Evolutionary conservation across 345 rosid species (phyloP), one percentile per base, ranked within the genome.

Genomic region (Linum lewisii): DNA sequence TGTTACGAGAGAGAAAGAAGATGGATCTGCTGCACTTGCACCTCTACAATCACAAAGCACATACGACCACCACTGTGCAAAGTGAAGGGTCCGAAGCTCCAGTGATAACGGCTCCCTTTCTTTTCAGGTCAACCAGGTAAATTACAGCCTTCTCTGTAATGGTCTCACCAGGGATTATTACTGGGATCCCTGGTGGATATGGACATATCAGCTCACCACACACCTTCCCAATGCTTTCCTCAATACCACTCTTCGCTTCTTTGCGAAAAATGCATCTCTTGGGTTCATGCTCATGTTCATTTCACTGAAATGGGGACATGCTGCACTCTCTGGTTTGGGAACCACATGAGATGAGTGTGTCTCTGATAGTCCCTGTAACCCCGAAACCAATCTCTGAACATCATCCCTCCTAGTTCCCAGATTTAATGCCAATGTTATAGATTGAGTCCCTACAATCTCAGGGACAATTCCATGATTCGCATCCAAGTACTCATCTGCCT

Each of bases 121-220:
- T 65, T 64, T 56, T 76, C 55, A 73, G 73, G 61, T 56, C 62
- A 56, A 76, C 36, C 67, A 80, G 51, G 72, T 74, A 80, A 38
- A 74, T 72, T 77, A 83, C 20, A 68, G 82, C 80, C 21, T 22
- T 61, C 34, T 75, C 50, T 1, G 80, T 72, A 49, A 83, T 78
- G 45, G 67, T 37, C 69, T 83, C 88, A 4, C 88, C 85, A 0
- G 82, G 85, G 38, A 76, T 66, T 68, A 71, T 25, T 13, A 78
- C 72, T 71, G 88, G 70, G 68, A 81, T 64, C 77, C 88, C 58
- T 54, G 77, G 70, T 66, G 85, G 58, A 74, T 80, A 82, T 36
- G 88, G 81, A 59, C 88, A 80, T 68, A 82, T 69, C 15, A 82
- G 79, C 69, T 82, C 84, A 58, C 87, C 84, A 22, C 76, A 75